Conservation (phyloP, 140 eudicot genomes). For the Senecio squalidus region DNA sequence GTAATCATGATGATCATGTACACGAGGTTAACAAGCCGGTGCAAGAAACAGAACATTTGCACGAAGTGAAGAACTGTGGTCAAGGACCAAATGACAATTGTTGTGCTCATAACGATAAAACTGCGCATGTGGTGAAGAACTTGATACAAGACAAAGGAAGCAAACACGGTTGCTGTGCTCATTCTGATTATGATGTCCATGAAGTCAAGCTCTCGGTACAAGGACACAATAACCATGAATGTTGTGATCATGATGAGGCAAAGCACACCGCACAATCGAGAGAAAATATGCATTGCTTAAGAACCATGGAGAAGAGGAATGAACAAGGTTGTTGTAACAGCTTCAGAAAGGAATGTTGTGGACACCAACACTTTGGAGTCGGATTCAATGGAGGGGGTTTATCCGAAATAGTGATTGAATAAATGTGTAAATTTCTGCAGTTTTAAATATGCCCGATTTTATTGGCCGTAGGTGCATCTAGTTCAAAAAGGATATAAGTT, state of each 20-base stretch:
- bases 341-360: conserved; percentile 55
- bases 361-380: conserved; percentile 13
- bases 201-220: not conserved
- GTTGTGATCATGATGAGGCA: conserved; percentile 13
- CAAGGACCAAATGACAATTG: conserved; percentile 3
- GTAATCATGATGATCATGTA: not conserved
- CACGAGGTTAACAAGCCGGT: not conserved
- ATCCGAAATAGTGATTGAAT: conserved; percentile 67
- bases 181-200: not conserved
- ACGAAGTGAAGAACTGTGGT: too few relatives aligned
- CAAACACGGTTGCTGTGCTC: conserved; percentile 15
- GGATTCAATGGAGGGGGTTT: conserved; percentile 37
- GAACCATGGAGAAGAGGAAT: conserved; percentile 26
- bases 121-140: not conserved
- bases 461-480: conserved; percentile 7
- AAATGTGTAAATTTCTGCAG: conserved; percentile 7
- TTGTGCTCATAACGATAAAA: conserved; percentile 11
- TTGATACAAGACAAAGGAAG: not conserved
- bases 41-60: conserved; percentile 1
- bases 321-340: conserved; percentile 55
- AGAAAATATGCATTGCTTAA: not conserved
- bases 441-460: conserved; percentile 10
- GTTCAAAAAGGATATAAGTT: conserved; percentile 8
- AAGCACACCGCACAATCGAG: not conserved
- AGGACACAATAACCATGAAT: not conserved